These are phyloP conservation scores for Fusarium sp. DNA, from an alignment of 2,329 filamentous ascomycete genomes.

Conservation along the genomic window DNA sequence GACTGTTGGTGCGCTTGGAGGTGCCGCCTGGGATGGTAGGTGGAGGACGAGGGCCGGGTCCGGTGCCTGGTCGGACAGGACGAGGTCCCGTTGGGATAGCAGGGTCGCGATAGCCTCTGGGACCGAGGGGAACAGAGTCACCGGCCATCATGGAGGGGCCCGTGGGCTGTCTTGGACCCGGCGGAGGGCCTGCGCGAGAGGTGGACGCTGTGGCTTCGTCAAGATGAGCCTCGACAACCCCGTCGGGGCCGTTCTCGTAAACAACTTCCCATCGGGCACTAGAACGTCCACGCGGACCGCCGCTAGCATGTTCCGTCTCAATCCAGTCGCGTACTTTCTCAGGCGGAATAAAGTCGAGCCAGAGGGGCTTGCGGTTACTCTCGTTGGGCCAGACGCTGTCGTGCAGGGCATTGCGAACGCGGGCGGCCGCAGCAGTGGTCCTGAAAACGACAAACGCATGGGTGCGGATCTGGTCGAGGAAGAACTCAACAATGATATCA, in stretches of 20 bases:
- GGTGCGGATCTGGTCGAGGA: slow-evolving; percentile 85
- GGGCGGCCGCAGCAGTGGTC: slow-evolving; percentile 75
- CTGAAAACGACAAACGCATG: slow-evolving; percentile 85
- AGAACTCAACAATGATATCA: slow-evolving; percentile 72
- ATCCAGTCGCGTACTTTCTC: slow-evolving; percentile 81
- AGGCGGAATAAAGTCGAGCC: slow-evolving; percentile 89
- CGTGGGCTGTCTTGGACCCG: slow-evolving; percentile 24
- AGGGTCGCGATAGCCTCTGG: slow-evolving; percentile 44
- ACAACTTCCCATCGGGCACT: slow-evolving; percentile 75
- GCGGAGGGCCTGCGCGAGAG: slow-evolving; percentile 31
- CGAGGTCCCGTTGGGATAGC: slow-evolving; percentile 50
- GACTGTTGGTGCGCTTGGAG: slow-evolving; percentile 52
- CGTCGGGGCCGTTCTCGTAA: slow-evolving; percentile 70
- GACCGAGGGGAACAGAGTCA: slow-evolving; percentile 52
- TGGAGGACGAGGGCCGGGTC: slow-evolving; percentile 39
- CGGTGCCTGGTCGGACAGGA: slow-evolving; percentile 48
- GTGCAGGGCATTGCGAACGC: slow-evolving; percentile 82
- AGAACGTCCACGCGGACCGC: slow-evolving; percentile 52
- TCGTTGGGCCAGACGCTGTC: slow-evolving; percentile 88
- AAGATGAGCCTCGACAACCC: slow-evolving; percentile 65
- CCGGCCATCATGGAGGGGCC: slow-evolving; percentile 34
- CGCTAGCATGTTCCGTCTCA: slow-evolving; percentile 67
- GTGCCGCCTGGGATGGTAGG: slow-evolving; percentile 32
- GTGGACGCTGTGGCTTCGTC: slow-evolving; percentile 42
- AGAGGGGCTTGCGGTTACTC: slow-evolving; percentile 82